Evolutionary conservation across 257 asterid species (phyloP).

Genomic region (Jacaranda mimosifolia): DNA sequence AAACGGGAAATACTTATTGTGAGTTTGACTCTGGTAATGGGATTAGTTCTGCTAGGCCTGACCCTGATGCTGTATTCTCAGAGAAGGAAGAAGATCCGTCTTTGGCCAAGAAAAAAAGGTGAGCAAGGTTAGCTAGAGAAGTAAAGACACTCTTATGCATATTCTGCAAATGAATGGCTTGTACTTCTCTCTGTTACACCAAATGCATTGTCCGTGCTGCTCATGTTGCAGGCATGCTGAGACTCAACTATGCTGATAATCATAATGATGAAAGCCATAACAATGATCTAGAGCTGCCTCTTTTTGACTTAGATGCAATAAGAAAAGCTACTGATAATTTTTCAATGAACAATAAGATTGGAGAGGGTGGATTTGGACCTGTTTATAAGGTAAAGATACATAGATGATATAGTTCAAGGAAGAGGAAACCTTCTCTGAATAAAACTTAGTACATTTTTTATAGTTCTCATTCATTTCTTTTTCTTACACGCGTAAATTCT

Average conservation of each 20-base stretch:
- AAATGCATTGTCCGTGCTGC: neutral
- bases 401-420: neutral
- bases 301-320: conserved; percentile 29
- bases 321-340: conserved; percentile 36
- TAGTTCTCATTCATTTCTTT: too few relatives aligned
- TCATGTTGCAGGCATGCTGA: conserved; percentile 21
- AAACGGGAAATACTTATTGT: conserved; percentile 22
- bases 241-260: conserved; percentile 23
- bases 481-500: neutral
- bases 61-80: conserved; percentile 21
- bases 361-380: conserved; percentile 49
- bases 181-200: neutral
- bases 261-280: neutral
- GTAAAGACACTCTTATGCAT: neutral
- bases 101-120: conserved; percentile 21
- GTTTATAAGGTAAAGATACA: conserved; percentile 38
- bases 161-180: neutral
- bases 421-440: too few relatives aligned
- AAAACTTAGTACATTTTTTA: too few relatives aligned
- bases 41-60: conserved; percentile 23
- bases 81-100: conserved; percentile 22
- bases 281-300: conserved; percentile 40
- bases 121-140: neutral
- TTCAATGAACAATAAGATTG: conserved; percentile 36
- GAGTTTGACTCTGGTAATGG: conserved; percentile 13